A percentile compares a stretch with the other conserved stretches of the same genome.
Conservation (phyloP, 2,329 filamentous ascomycete genomes). For the Alternaria sp. region DNA sequence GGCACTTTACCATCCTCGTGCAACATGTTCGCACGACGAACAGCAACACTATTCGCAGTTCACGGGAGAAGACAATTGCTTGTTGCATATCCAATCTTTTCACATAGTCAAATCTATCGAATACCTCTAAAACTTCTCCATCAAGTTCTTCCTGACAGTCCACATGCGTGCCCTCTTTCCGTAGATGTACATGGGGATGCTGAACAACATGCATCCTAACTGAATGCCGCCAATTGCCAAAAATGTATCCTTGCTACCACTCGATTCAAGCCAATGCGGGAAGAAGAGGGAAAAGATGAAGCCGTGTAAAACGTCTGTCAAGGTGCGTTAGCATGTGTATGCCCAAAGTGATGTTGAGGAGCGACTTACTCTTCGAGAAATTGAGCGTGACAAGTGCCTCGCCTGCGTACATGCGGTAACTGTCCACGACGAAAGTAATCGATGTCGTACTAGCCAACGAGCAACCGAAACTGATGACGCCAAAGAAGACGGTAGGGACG, state of each 20-base stretch:
- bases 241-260: slow-evolving; percentile 80
- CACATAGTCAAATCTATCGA: neutral
- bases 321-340: slow-evolving; percentile 9
- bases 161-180: slow-evolving; percentile 93
- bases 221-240: slow-evolving; percentile 87
- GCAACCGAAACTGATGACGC: slow-evolving; percentile 89
- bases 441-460: slow-evolving; percentile 86
- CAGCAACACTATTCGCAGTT: neutral
- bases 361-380: slow-evolving; percentile 77
- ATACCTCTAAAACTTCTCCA: slow-evolving; percentile 71
- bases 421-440: slow-evolving; percentile 94
- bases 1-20: neutral
- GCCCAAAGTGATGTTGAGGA: neutral
- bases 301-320: slow-evolving; percentile 78
- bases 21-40: neutral
- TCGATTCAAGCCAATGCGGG: slow-evolving; percentile 70
- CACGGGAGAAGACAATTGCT: neutral
- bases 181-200: slow-evolving; percentile 92
- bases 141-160: slow-evolving; percentile 84
- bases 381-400: slow-evolving; percentile 95
- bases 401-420: slow-evolving; percentile 89
- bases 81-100: neutral
- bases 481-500: slow-evolving; percentile 92
- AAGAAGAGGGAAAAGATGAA: slow-evolving; percentile 83
- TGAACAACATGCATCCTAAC: slow-evolving; percentile 72